These are phyloP conservation scores for Talaromyces thailandensis DNA, from an alignment of 495 filamentous ascomycete genomes.

Conservation along the genomic window DNA sequence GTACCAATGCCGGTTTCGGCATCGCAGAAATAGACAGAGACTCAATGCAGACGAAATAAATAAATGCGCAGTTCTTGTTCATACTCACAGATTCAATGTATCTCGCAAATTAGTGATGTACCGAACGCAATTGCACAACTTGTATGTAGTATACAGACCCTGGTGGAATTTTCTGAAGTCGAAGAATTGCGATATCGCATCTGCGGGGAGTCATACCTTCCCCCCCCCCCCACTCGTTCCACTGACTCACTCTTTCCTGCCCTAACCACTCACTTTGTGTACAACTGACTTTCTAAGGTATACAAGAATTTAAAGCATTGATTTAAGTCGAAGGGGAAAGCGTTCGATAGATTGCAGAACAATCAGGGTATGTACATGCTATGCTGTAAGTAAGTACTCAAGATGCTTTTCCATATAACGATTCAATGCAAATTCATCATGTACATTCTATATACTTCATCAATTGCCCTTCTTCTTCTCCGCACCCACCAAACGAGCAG, in stretches of 20 bases:
- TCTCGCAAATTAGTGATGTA: conserved; percentile 11
- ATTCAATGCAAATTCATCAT: not conserved
- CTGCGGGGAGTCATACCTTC: conserved; percentile 1
- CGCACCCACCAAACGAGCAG: not conserved
- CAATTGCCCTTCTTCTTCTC: conserved; percentile 7
- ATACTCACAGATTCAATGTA: not conserved
- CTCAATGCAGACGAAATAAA: not conserved
- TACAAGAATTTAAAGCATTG: not conserved
- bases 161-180: not conserved
- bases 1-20: not conserved
- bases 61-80: not conserved
- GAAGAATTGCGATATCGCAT: conserved; percentile 5
- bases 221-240: not conserved
- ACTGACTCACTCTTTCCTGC: not conserved
- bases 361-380: not conserved
- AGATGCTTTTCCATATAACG: not conserved
- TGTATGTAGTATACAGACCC: not conserved
- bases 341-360: not conserved
- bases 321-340: not conserved
- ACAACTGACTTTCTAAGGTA: not conserved
- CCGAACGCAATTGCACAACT: not conserved
- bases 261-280: not conserved
- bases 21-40: not conserved
- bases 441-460: not conserved
- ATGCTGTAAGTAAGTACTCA: not conserved